Percentiles rank a stretch among this genome's conserved stretches.
phyloP scores from a whole-genome alignment of 202 grass and related monocot genomes.

The Musa balbisiana region DNA sequence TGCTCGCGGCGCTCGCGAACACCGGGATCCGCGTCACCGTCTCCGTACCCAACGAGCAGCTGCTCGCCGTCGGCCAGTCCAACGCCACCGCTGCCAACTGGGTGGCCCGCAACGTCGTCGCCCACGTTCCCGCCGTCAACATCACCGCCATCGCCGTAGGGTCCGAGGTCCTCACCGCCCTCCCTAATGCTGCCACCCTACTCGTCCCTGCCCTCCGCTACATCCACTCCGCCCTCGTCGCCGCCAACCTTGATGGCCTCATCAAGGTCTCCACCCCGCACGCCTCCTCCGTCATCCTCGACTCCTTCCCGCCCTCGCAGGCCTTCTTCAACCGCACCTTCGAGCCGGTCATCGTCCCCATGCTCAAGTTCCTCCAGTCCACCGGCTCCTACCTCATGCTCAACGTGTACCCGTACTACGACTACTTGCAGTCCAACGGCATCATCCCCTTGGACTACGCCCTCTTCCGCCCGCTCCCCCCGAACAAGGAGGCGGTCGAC shows the following conservation, averaged over 20 bases:
- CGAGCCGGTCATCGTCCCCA: conserved; percentile 48
- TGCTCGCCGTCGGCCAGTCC: conserved; percentile 80
- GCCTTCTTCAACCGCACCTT: conserved; percentile 98
- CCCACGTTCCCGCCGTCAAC: conserved; percentile 70
- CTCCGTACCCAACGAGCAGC: conserved; percentile 94
- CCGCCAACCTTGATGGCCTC: conserved; percentile 57
- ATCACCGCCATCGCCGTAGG: conserved; percentile 82
- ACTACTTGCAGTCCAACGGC: conserved; percentile 98
- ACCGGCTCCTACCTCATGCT: conserved; percentile 72
- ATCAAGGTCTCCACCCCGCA: conserved; percentile 59
- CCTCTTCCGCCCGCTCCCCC: conserved; percentile 77
- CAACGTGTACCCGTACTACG: conserved; percentile 97
- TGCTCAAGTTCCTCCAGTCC: conserved; percentile 86
- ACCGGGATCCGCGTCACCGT: conserved; percentile 75
- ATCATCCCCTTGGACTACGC: conserved; percentile 87
- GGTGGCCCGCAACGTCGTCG: conserved; percentile 71
- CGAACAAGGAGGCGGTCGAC: conserved; percentile 96
- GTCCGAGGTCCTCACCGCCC: conserved; percentile 67
- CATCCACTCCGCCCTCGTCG: conserved; percentile 90
- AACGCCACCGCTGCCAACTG: conserved; percentile 87
- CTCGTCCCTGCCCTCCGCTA: conserved; percentile 71
- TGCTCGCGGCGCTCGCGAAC: conserved; percentile 75
- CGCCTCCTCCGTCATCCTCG: conserved; percentile 92
- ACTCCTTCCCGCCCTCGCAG: conserved; percentile 90
- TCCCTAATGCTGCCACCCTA: conserved; percentile 57